Percentiles rank a stretch among this genome's conserved stretches.
Evolutionary conservation across 257 asterid genomes (phyloP).

Genomic region (Przewalskia tangutica): DNA sequence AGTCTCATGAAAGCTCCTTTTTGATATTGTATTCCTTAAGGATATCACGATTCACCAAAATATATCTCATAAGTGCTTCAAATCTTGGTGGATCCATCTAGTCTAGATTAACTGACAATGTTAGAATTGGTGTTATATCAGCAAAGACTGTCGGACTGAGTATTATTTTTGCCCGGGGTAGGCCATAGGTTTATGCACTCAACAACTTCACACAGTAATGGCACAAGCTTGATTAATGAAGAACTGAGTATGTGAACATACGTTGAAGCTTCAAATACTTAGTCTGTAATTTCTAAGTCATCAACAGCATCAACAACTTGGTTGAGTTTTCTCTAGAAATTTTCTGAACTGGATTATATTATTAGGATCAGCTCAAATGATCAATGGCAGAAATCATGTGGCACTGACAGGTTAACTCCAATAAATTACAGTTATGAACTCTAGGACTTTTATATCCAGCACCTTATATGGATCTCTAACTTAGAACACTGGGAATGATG

Average conservation of each 20-base stretch:
- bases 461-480: neutral
- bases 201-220: neutral
- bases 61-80: neutral
- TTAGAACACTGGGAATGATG: neutral
- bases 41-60: neutral
- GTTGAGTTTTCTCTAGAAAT: neutral
- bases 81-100: neutral
- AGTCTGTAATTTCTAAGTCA: neutral
- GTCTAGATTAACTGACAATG: neutral
- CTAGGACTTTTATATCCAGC: neutral
- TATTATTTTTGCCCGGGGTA: neutral
- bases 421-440: neutral
- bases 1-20: neutral
- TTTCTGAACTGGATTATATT: conserved; percentile 1
- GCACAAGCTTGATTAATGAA: neutral
- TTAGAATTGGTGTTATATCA: neutral
- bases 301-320: neutral
- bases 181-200: neutral
- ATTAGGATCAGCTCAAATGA: neutral
- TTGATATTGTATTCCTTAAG: neutral
- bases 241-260: neutral
- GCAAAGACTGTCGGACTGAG: neutral
- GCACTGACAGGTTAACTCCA: neutral
- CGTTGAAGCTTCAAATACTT: neutral
- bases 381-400: neutral